These are phyloP conservation scores for Areca catechu DNA, from an alignment of 176 grass and related monocot species.

Conservation along the genomic window DNA sequence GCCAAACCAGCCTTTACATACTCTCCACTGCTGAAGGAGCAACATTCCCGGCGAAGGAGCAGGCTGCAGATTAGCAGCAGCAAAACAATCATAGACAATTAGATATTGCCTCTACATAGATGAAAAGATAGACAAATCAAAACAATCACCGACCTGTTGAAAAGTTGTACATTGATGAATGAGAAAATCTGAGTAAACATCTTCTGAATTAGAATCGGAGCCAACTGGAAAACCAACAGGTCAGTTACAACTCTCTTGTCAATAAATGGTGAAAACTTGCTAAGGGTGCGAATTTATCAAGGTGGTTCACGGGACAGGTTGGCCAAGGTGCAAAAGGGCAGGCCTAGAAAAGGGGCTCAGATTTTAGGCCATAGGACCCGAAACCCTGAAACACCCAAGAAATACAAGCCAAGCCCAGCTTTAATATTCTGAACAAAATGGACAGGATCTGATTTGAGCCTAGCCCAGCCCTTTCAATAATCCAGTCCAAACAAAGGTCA, in stretches of 20 bases:
- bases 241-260: neutral
- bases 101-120: neutral
- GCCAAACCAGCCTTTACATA: constrained; percentile 13
- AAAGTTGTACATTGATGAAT: constrained; percentile 85
- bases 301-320: too few relatives aligned
- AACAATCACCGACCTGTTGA: constrained; percentile 52
- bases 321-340: too few relatives aligned
- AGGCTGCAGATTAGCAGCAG: constrained; percentile 47
- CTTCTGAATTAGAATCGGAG: constrained; percentile 70
- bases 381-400: too few relatives aligned
- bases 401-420: too few relatives aligned
- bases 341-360: too few relatives aligned
- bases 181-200: constrained; percentile 88
- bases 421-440: too few relatives aligned
- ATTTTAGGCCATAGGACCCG: too few relatives aligned
- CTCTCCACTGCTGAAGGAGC: constrained; percentile 93
- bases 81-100: neutral
- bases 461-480: too few relatives aligned
- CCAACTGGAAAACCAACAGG: constrained; percentile 34
- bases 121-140: constrained; percentile 15
- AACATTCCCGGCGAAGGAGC: constrained; percentile 88
- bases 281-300: too few relatives aligned
- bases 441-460: too few relatives aligned
- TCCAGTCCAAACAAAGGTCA: too few relatives aligned
- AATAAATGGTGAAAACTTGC: constrained; percentile 12